Percentiles rank a stretch among this genome's conserved stretches.
Conservation (phyloP, 2,329 filamentous ascomycete species). For the Dactylellina cionopaga region DNA sequence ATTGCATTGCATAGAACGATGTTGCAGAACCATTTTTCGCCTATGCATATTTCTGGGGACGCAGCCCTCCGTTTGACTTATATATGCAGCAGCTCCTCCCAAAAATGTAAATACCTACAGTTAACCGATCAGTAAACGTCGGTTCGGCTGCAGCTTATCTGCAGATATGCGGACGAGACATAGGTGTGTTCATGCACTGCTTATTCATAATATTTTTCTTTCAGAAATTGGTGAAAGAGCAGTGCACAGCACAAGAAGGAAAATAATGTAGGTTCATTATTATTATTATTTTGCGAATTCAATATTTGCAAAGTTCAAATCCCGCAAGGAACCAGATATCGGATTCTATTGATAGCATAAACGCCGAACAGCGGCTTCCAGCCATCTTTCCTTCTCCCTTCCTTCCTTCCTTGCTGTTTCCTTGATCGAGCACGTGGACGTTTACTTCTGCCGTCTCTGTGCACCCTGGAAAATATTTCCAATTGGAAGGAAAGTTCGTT, state of each 20-base stretch:
- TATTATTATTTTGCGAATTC: too few species aligned
- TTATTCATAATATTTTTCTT: not conserved
- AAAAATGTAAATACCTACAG: slow-evolving; percentile 3
- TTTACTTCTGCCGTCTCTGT: slow-evolving; percentile 12
- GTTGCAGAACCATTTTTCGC: slow-evolving; percentile 21
- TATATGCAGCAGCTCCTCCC: not conserved
- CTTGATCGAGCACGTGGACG: slow-evolving; percentile 24
- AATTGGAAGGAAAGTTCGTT: slow-evolving; percentile 13
- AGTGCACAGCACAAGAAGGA: too few species aligned
- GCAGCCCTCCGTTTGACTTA: too few species aligned
- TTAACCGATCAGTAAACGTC: slow-evolving; percentile 35
- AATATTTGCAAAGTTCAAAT: too few species aligned
- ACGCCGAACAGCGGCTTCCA: not conserved
- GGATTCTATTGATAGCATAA: slow-evolving; percentile 5
- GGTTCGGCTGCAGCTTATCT: slow-evolving; percentile 34
- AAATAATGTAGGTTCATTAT: too few species aligned
- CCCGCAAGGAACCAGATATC: too few species aligned
- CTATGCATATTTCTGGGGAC: slow-evolving; percentile 4
- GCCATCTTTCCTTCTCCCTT: slow-evolving; percentile 2
- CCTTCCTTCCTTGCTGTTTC: slow-evolving; percentile 5
- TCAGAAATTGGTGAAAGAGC: not conserved
- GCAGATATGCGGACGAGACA: slow-evolving; percentile 22
- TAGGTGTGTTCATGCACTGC: not conserved
- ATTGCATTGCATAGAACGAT: slow-evolving; percentile 30
- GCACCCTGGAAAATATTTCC: slow-evolving; percentile 23